Evolutionary conservation across 768 basidiomycete species (phyloP).

Genomic region (Mrakia hoshinonis): DNA sequence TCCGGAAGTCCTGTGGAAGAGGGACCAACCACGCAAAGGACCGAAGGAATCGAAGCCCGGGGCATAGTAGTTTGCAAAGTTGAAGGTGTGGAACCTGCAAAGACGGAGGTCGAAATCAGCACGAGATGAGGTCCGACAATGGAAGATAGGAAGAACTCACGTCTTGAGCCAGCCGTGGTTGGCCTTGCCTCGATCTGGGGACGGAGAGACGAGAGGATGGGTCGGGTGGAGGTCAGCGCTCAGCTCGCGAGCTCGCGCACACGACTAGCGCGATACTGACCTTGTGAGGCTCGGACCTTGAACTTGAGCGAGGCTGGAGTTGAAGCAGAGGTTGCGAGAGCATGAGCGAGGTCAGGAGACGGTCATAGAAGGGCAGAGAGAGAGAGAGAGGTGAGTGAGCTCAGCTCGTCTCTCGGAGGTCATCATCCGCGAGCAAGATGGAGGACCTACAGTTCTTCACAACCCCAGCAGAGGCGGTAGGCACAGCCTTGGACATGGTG

Average conservation of each 20-base stretch:
- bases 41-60: conserved; percentile 55
- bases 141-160: neutral
- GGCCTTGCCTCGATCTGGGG: conserved; percentile 54
- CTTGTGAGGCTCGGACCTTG: conserved; percentile 48
- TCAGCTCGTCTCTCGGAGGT: neutral
- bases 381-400: neutral
- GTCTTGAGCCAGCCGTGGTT: conserved; percentile 83
- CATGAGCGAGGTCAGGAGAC: no score
- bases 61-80: conserved; percentile 53
- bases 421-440: no score
- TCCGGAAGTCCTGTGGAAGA: neutral
- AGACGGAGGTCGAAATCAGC: no score
- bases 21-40: conserved; percentile 47
- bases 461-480: neutral
- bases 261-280: no score
- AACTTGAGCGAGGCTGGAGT: conserved; percentile 8
- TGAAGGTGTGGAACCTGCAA: conserved; percentile 47
- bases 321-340: no score
- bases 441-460: neutral
- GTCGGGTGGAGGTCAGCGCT: neutral
- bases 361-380: no score
- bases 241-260: neutral
- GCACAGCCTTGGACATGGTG: conserved; percentile 2
- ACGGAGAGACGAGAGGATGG: neutral
- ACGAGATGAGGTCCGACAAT: no score